Conservation (phyloP, 2,329 filamentous ascomycete genomes). For the Trichoderma sp. region DNA sequence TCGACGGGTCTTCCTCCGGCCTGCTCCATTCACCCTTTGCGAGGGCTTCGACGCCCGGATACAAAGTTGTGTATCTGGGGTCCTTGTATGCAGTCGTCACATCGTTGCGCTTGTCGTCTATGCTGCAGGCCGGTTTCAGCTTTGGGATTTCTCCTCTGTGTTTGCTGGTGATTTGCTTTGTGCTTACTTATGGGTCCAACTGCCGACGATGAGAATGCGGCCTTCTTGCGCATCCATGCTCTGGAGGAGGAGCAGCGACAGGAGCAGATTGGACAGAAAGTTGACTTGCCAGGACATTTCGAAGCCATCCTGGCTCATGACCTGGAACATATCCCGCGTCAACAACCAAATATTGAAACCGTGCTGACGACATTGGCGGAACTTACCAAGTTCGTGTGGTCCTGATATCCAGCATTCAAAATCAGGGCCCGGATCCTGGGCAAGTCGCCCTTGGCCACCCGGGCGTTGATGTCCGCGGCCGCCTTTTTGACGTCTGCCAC, state of each 20-base stretch:
- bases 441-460: constrained; percentile 32
- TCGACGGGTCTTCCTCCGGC: constrained; percentile 28
- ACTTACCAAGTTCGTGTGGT: constrained; percentile 28
- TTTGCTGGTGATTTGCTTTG: background rate
- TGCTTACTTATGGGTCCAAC: constrained; percentile 36
- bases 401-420: constrained; percentile 34
- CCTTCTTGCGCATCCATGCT: constrained; percentile 32
- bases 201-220: constrained; percentile 32
- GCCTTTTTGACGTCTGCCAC: constrained; percentile 28
- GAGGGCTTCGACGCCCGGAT: constrained; percentile 31
- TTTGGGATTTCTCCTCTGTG: background rate
- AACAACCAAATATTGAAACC: background rate
- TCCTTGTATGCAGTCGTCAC: constrained; percentile 26
- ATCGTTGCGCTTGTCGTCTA: constrained; percentile 30
- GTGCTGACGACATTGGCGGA: background rate
- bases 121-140: constrained; percentile 22
- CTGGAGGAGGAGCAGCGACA: constrained; percentile 32
- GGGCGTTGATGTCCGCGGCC: constrained; percentile 30
- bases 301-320: constrained; percentile 31
- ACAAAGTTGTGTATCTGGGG: constrained; percentile 27
- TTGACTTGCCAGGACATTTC: constrained; percentile 36
- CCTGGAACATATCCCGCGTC: constrained; percentile 19
- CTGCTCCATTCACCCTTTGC: constrained; percentile 36
- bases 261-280: constrained; percentile 32
- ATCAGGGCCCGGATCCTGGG: constrained; percentile 40